Percentiles rank a stretch among this genome's conserved stretches.
Evolutionary conservation across 768 basidiomycete species (phyloP).

Genomic region (Pleurotus platypus): DNA sequence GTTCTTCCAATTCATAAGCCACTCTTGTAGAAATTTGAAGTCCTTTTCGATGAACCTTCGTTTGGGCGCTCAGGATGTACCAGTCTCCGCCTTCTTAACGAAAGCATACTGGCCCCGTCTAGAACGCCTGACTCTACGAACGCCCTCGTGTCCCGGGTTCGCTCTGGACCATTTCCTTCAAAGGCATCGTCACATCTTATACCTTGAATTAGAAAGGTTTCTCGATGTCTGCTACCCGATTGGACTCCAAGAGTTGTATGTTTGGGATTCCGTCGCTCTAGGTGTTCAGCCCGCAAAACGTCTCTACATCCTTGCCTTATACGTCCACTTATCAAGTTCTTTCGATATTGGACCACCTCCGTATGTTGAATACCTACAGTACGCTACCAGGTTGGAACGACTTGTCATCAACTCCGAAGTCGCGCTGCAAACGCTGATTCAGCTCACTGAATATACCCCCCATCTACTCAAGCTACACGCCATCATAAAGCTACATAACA

Average conservation of each 20-base stretch:
- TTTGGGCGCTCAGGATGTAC: background rate
- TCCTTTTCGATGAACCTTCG: background rate
- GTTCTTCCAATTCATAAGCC: background rate
- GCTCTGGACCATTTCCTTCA: background rate
- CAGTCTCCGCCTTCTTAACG: background rate
- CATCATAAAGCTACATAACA: background rate
- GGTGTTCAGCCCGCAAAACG: background rate
- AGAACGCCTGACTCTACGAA: background rate
- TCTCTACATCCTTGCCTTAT: background rate
- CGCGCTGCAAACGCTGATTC: background rate
- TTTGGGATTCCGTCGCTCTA: background rate
- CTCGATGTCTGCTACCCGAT: background rate
- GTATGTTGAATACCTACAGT: background rate
- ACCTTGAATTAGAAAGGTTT: background rate
- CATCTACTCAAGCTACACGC: background rate
- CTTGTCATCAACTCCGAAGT: background rate
- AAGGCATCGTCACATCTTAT: background rate
- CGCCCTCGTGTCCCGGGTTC: background rate
- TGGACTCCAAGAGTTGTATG: background rate
- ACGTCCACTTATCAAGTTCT: background rate
- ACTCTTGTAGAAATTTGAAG: background rate
- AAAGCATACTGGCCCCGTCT: background rate
- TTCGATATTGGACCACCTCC: background rate
- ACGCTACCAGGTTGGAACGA: background rate
- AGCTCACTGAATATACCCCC: background rate